Evolutionary conservation across 176 grass and related monocot species (phyloP), one percentile per base, ranked within the genome.

Genomic region (Oryza glumipatula): DNA sequence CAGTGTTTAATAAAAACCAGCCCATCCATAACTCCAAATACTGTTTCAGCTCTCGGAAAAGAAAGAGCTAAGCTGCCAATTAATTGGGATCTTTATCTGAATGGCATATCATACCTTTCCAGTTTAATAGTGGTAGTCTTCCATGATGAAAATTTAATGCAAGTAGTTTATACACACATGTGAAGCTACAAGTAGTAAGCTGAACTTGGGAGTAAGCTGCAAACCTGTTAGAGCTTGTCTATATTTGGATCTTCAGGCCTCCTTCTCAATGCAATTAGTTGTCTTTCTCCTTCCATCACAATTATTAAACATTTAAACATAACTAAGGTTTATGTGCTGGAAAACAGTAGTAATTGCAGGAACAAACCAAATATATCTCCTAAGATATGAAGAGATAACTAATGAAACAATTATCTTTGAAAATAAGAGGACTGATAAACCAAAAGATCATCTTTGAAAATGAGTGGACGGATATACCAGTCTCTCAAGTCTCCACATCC

Each of bases 21-120:
- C 43, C 61, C 81, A 88, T 72, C 61, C 81, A 88, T 72, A 80
- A 84, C 52, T 91, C 65, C 43, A 76, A 87, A 77, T 66, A 91
- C 76, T 81, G 66, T 91, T 88, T 80, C 76, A 76, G 58, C 64
- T 80, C 65, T 79, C 45, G 24, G 66, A 60, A 43, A 68, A 76
- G 68, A 86, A 49, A n/a, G 54, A 63, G 7, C 64, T 52, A 86
- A 21, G 64, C 23, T 78, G 74, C 21, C 43, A 80, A 70, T 87
- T 80, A 44, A 91, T 80, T 28, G 39, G 24, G 45, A 90, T 32
- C 39, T 79, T 83, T 63, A 11, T 74, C 69, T 63, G 69, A 70
- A 81, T 64, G 8, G 21, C 8, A 61, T 63, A 28, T 43, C 17
- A 47, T 60, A 32, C n/a, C 11, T 81, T 52, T 39, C 30, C 41